Conservation (phyloP, 192 early-diverging fungal genomes). For the Coemansia sp. region DNA sequence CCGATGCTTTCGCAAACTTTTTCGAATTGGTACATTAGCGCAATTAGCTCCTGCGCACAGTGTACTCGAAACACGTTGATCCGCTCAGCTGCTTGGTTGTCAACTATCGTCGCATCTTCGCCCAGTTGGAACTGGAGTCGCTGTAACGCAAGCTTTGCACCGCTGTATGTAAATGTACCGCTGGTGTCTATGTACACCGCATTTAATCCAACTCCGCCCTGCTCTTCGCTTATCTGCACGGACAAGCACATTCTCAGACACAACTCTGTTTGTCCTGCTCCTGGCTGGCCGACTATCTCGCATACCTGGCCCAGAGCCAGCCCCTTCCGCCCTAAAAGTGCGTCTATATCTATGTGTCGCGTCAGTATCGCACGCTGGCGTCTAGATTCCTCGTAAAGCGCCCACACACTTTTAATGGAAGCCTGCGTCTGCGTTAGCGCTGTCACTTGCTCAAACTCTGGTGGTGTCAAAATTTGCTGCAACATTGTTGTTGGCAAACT, state of each 20-base stretch:
- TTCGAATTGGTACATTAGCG: slow-evolving; percentile 20
- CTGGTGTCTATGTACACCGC: slow-evolving; percentile 3
- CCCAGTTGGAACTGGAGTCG: background rate
- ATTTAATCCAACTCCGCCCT: background rate
- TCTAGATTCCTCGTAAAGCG: background rate
- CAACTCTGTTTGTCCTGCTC: background rate
- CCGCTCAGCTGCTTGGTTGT: background rate
- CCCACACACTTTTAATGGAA: background rate
- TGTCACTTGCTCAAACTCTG: background rate
- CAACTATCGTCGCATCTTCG: background rate
- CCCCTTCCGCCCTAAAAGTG: background rate
- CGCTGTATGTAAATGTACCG: background rate
- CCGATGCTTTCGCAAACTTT: background rate
- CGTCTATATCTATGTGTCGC: background rate
- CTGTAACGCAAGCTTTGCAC: background rate
- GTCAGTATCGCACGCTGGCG: background rate
- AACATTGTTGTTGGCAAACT: background rate
- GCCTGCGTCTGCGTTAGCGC: background rate
- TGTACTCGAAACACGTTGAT: slow-evolving; percentile 28
- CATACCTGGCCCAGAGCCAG: background rate
- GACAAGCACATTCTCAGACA: background rate
- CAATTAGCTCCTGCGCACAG: slow-evolving; percentile 30
- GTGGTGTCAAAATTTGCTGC: background rate
- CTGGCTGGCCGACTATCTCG: slow-evolving; percentile 3
- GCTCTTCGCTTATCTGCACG: background rate